Base-by-base conservation (phyloP, 1,284 basidiomycete species). In the Melanopsichium pennsylvanicum region DNA sequence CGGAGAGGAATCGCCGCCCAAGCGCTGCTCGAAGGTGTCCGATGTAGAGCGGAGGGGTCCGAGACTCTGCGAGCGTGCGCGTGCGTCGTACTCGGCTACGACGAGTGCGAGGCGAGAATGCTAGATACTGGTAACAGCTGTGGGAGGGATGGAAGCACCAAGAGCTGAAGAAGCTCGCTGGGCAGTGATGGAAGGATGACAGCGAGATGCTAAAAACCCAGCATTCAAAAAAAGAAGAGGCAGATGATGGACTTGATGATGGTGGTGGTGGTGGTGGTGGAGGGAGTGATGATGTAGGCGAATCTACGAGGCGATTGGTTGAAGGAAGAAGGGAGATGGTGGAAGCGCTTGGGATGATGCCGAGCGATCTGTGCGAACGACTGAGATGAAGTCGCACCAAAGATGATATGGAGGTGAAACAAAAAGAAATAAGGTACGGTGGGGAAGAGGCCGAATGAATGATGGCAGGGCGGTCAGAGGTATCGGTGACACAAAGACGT, bases 111-210 rank as follows among this genome's bases (percentile, higher is more conserved):
- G 4, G 12, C 7, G 10, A 19, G 34, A 36, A 7, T 19, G 18
- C 2, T n/a, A 27, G 23, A 3, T 13, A 34, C 19, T 25, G 27
- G 8, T 15, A 27, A 31, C 22, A 36, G 27, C 27, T 8, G 8
- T 29, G 13, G 27, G 27, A 26, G 18, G 27, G 18, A 31, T 34
- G n/a, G 29, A 34, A 36, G 40, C 56, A 38, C 39, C 29, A 2
- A 31, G 43, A 51, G 56, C 48, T 7, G n/a, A 6, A 11, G 5
- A 22, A 51, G 57, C 57, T 47, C 44, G 44, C 21, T 21, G 37
- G 32, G 39, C 44, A 36, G 25, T 16, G 26, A 34, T 44, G n/a
- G 33, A 21, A 11, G 22, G 27, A 25, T 8, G 19, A 21, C 32
- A 35, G 31, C 26, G 22, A 25, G 29, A 41, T 19, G 43, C 25